phyloP scores from a whole-genome alignment of 768 basidiomycete genomes.

The Atractiella rhizophila region DNA sequence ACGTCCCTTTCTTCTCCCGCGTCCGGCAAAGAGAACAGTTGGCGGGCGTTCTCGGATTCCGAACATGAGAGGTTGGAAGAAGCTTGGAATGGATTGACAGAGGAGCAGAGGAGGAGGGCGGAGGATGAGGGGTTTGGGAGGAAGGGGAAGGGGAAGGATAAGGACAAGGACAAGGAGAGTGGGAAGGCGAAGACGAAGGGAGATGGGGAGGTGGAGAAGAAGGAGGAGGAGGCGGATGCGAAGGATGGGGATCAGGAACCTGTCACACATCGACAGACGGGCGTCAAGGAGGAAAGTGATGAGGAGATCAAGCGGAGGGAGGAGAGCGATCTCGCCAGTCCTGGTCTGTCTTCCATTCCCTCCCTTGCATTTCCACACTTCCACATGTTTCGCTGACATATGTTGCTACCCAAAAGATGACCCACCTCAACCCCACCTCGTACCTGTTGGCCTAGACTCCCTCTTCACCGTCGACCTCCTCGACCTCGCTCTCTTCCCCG shows the following conservation, averaged over 20 bases:
- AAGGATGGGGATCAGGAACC: neutral
- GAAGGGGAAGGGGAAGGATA: neutral
- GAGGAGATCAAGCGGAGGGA: neutral
- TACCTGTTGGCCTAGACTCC: constrained; percentile 14
- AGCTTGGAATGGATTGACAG: constrained; percentile 3
- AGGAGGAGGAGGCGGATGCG: neutral
- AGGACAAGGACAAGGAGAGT: neutral
- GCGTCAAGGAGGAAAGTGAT: constrained; percentile 1
- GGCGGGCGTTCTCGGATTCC: constrained; percentile 5
- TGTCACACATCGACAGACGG: constrained; percentile 1
- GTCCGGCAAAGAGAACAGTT: too few relatives aligned
- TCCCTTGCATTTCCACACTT: too few relatives aligned
- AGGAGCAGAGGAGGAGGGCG: neutral
- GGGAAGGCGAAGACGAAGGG: neutral
- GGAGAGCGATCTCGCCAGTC: neutral
- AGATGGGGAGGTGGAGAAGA: neutral
- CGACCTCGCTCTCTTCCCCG: constrained; percentile 8
- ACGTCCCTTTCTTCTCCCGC: too few relatives aligned
- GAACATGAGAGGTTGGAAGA: constrained; percentile 5
- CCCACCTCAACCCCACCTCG: neutral
- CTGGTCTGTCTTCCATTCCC: neutral
- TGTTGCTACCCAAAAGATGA: too few relatives aligned
- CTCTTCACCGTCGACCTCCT: constrained; percentile 12
- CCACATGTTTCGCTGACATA: too few relatives aligned
- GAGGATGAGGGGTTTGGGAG: neutral